phyloP scores from a whole-genome alignment of 495 filamentous ascomycete species.

The Aspergillus sclerotiicarbonarius region DNA sequence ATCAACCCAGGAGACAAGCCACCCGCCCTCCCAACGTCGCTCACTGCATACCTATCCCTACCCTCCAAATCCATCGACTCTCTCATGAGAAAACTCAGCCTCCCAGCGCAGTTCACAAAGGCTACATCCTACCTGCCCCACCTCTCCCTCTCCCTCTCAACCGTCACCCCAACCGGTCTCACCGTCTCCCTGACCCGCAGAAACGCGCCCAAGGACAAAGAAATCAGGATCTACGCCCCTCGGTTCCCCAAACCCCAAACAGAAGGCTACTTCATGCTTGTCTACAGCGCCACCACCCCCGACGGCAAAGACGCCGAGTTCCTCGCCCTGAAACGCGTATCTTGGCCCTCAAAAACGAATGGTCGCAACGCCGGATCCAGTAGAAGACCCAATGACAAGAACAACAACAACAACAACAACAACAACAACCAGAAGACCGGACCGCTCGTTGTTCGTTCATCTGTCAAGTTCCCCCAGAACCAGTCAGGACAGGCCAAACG shows the following conservation, averaged over 20 bases:
- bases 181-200: conserved; percentile 62
- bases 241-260: conserved; percentile 92
- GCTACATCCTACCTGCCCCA: conserved; percentile 23
- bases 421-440: background rate
- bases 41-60: conserved; percentile 29
- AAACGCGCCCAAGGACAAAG: conserved; percentile 60
- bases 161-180: conserved; percentile 58
- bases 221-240: conserved; percentile 77
- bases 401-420: conserved; percentile 10
- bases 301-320: conserved; percentile 69
- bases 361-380: conserved; percentile 25
- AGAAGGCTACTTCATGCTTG: conserved; percentile 86
- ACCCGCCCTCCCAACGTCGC: conserved; percentile 21
- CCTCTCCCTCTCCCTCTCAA: conserved; percentile 60
- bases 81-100: conserved; percentile 28
- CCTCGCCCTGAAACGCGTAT: conserved; percentile 78
- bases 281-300: conserved; percentile 42
- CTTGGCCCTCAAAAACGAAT: conserved; percentile 55
- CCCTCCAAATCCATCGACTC: conserved; percentile 23
- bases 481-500: conserved; percentile 28
- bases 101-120: conserved; percentile 36
- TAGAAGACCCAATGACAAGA: conserved; percentile 24
- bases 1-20: conserved; percentile 46
- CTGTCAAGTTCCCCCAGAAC: conserved; percentile 59
- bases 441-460: conserved; percentile 30